Base-by-base conservation (phyloP, 805 yeast species). In the Candida ponderosae region DNA sequence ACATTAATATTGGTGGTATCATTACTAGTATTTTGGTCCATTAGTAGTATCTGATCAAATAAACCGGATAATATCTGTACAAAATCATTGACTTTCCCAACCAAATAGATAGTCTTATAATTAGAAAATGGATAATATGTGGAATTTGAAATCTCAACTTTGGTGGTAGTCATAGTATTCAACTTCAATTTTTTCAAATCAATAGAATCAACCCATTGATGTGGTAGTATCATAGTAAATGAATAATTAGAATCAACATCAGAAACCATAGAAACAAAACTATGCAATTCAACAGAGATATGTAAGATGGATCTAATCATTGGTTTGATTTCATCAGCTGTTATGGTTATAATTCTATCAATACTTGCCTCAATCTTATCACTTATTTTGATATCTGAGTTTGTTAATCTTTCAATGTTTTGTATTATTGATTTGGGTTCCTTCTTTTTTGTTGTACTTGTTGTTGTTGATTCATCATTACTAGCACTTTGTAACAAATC, bases 41-140 rank as follows among this genome's bases (percentile, higher is more conserved):
- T 30, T 18, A 2, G 36, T n/a, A 18, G 29, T 14, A 5, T 17
- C n/a, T 9, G 11, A 5, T 6, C 14, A 3, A 37, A n/a, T 15
- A 37, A 18, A 1, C 20, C 21, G 6, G 34, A 13, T 21, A 33
- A 20, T 5, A 19, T 11, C 8, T 30, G 5, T 18, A 40, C 30
- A 19, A 40, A 21, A 4, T 29, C 18, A 5, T 29, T 15, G 5
- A 37, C 19, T 18, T 16, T 29, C 3, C 29, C 34, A 5, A 24
- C 6, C 5, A 45, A 10, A 34, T 41, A 40, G 3, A 42, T 16
- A 6, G 44, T 19, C 16, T 32, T 41, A 32, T 16, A 40, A 30
- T 41, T 48, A 18, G 51, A 43, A 37, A 45, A 46, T 4, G 51
- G 51, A 5, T 24, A 24, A 24, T 13, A 24, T 9, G 6, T 8